Evolutionary conservation across 1,284 basidiomycete genomes (phyloP).

Genomic region (Megacollybia platyphylla): DNA sequence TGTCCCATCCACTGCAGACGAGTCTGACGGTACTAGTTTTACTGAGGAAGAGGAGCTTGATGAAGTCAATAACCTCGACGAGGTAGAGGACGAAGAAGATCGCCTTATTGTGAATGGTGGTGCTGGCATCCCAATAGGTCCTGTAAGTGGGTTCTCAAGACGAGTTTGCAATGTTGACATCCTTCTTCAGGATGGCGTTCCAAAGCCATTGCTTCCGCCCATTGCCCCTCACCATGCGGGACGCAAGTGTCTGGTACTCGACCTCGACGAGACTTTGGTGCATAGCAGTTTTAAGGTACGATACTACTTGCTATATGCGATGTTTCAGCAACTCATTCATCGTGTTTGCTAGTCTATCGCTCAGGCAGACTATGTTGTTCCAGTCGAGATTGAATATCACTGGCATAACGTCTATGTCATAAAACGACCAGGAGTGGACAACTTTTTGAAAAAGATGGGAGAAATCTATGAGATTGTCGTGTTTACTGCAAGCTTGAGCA

Average conservation of each 20-base stretch:
- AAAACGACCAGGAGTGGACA: slow-evolving; percentile 96
- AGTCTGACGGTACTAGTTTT: slow-evolving; percentile 34
- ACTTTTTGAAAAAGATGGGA: slow-evolving; percentile 95
- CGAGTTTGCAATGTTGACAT: slow-evolving; percentile 1
- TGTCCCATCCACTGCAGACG: slow-evolving; percentile 19
- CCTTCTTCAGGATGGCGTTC: slow-evolving; percentile 60
- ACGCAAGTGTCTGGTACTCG: slow-evolving; percentile 78
- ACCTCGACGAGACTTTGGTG: slow-evolving; percentile 83
- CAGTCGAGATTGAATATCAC: slow-evolving; percentile 96
- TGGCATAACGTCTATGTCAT: slow-evolving; percentile 99
- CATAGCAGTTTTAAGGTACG: slow-evolving; percentile 76
- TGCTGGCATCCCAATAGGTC: slow-evolving; percentile 40
- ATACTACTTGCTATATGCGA: neutral
- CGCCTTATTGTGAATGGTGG: slow-evolving; percentile 35
- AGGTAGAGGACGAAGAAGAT: slow-evolving; percentile 37
- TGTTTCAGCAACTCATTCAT: slow-evolving; percentile 6
- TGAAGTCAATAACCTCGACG: slow-evolving; percentile 21
- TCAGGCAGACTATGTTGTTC: slow-evolving; percentile 95
- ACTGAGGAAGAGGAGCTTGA: slow-evolving; percentile 35
- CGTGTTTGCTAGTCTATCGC: slow-evolving; percentile 64
- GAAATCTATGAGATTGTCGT: slow-evolving; percentile 97
- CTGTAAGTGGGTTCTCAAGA: slow-evolving; percentile 18
- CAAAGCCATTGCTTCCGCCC: slow-evolving; percentile 67
- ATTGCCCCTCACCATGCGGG: slow-evolving; percentile 54
- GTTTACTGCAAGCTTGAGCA: slow-evolving; percentile 95